phyloP scores from a whole-genome alignment of 208 protist genomes.

The Trichomonas vaginalis region DNA sequence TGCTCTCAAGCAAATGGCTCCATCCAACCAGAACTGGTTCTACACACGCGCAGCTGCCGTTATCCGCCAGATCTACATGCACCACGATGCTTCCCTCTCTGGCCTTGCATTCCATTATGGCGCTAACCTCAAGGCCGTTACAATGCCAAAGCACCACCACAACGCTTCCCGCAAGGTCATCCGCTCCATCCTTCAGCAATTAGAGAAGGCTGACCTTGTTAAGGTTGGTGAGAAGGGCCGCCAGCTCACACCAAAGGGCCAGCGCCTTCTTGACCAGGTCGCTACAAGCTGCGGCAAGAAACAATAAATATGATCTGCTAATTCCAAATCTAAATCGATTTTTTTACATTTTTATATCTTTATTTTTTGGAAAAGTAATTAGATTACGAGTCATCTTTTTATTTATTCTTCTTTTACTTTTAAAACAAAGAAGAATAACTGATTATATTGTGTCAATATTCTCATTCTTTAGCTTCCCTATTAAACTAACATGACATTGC shows the following conservation, averaged over 20 bases:
- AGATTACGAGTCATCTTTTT: no score
- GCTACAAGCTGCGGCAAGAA: slow-evolving; percentile 51
- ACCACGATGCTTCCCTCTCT: slow-evolving; percentile 67
- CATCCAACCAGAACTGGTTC: slow-evolving; percentile 88
- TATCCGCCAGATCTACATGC: slow-evolving; percentile 80
- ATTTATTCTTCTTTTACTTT: no score
- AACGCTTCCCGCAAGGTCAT: slow-evolving; percentile 59
- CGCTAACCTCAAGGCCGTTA: slow-evolving; percentile 39
- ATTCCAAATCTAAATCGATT: no score
- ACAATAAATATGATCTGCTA: background rate
- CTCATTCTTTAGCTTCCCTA: no score
- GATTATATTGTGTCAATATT: no score
- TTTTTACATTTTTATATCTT: no score
- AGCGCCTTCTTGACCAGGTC: slow-evolving; percentile 73
- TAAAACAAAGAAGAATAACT: no score
- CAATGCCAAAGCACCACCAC: slow-evolving; percentile 54
- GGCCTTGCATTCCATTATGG: slow-evolving; percentile 69
- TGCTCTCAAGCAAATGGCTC: slow-evolving; percentile 74
- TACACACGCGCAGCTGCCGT: slow-evolving; percentile 79
- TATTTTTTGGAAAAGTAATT: no score
- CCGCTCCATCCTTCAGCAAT: slow-evolving; percentile 73
- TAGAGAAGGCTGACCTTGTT: slow-evolving; percentile 47
- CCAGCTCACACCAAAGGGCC: slow-evolving; percentile 66
- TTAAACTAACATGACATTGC: no score
- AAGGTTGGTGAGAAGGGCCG: slow-evolving; percentile 35